Evolutionary conservation across 2,329 filamentous ascomycete species (phyloP).

Genomic region (Aspergillus ibericus): DNA sequence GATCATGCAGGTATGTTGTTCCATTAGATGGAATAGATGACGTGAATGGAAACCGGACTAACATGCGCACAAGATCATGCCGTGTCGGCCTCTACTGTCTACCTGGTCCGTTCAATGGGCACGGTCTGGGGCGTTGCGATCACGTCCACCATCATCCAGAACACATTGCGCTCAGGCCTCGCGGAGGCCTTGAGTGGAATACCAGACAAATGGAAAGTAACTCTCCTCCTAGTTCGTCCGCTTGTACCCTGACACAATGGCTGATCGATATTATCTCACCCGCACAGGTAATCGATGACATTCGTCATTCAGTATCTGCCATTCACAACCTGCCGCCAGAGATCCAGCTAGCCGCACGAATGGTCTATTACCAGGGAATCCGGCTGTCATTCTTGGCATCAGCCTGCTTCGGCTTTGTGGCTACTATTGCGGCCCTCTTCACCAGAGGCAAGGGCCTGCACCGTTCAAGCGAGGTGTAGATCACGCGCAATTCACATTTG

Average conservation of each 20-base stretch:
- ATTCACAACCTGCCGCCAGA: conserved; percentile 58
- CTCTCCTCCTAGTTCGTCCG: conserved; percentile 26
- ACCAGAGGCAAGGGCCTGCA: conserved; percentile 40
- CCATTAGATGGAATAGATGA: neutral
- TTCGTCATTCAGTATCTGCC: conserved; percentile 61
- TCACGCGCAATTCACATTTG: neutral
- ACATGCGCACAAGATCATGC: conserved; percentile 54
- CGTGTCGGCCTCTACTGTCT: conserved; percentile 62
- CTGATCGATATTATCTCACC: conserved; percentile 25
- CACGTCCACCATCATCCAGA: conserved; percentile 64
- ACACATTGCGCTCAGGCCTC: conserved; percentile 57
- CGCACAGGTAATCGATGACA: conserved; percentile 59
- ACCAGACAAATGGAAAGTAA: conserved; percentile 60
- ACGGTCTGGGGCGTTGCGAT: conserved; percentile 65
- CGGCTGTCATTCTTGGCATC: conserved; percentile 58
- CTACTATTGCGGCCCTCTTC: conserved; percentile 51
- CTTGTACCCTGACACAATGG: conserved; percentile 12
- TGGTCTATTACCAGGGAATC: conserved; percentile 62
- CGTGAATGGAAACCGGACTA: neutral
- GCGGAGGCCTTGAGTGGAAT: conserved; percentile 56
- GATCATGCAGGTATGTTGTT: conserved; percentile 55
- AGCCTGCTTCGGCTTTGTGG: conserved; percentile 53
- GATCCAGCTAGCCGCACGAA: conserved; percentile 56
- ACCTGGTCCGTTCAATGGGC: conserved; percentile 63
- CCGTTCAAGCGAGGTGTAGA: conserved; percentile 1